phyloP scores from a whole-genome alignment of 75 land plant genomes.

The Chamaecyparis obtusa region DNA sequence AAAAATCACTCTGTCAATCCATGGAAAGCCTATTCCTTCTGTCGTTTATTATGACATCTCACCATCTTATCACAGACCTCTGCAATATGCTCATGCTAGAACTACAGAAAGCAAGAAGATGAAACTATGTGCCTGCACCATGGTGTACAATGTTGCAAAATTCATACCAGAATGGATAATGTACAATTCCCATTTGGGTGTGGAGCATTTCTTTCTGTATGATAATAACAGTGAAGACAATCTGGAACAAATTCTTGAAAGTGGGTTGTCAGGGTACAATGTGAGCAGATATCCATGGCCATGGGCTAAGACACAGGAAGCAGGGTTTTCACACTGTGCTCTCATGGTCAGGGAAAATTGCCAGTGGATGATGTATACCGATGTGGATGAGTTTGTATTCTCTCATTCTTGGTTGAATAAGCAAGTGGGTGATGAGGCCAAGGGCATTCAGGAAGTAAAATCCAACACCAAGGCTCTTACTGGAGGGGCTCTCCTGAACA shows the following conservation, averaged over 20 bases:
- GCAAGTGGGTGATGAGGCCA: neutral
- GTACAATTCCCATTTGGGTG: conserved; percentile 31
- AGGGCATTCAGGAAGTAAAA: neutral
- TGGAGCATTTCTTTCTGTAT: conserved; percentile 32
- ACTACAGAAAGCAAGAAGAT: conserved; percentile 1
- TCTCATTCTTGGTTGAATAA: conserved; percentile 7
- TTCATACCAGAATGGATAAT: conserved; percentile 40
- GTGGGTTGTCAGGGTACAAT: conserved; percentile 18
- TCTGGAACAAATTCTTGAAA: conserved; percentile 5
- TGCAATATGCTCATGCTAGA: neutral
- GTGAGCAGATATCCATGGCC: conserved; percentile 32
- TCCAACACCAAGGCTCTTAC: neutral
- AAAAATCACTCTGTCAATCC: conserved; percentile 13
- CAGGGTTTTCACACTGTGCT: conserved; percentile 45
- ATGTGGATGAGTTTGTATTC: conserved; percentile 42
- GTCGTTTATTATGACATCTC: conserved; percentile 25
- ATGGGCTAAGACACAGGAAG: conserved; percentile 50
- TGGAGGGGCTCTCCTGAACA: neutral
- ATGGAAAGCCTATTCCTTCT: conserved; percentile 14
- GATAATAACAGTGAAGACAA: conserved; percentile 54
- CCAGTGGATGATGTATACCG: conserved; percentile 37
- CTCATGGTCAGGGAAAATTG: conserved; percentile 21
- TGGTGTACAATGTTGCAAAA: conserved; percentile 37
- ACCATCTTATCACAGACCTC: neutral
- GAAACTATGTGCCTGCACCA: conserved; percentile 41